Conservation (phyloP, 257 asterid genomes). For the Osmanthus fragrans region DNA sequence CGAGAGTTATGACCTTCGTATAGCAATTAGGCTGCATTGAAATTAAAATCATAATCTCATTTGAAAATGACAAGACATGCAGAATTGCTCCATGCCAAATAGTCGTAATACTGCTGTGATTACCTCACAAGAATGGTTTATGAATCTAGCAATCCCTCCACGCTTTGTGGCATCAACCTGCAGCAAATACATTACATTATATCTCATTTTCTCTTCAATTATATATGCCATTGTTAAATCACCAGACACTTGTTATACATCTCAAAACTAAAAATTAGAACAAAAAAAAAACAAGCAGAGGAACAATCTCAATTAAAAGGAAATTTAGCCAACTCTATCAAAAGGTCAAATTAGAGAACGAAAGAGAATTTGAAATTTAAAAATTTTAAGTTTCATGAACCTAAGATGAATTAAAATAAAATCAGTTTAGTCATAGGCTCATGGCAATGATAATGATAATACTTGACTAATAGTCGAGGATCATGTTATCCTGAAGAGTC, state of each 20-base stretch:
- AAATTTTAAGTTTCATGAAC: not conserved
- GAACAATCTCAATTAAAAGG: constrained; percentile 3
- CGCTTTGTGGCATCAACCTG: constrained; percentile 99
- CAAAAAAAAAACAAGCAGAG: constrained; percentile 2
- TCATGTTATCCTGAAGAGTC: not conserved
- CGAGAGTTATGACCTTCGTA: constrained; percentile 95
- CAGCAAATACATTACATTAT: constrained; percentile 19
- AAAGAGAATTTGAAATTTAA: not conserved
- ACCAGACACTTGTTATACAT: constrained; percentile 12
- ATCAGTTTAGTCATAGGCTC: not conserved
- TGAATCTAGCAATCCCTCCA: constrained; percentile 96
- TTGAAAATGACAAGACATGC: constrained; percentile 12
- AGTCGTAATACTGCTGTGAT: constrained; percentile 20
- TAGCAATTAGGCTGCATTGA: constrained; percentile 93
- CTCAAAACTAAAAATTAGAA: constrained; percentile 5
- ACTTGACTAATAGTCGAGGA: not conserved
- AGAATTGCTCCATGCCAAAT: constrained; percentile 23
- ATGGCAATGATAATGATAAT: not conserved
- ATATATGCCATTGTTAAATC: constrained; percentile 13
- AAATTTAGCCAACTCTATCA: not conserved
- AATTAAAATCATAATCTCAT: constrained; percentile 26
- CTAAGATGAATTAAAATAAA: not conserved
- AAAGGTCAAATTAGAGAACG: constrained; percentile 14
- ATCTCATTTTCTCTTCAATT: constrained; percentile 12
- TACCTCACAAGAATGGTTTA: constrained; percentile 99